Conservation (phyloP, 768 basidiomycete genomes). For the Tubosaeta sp. region DNA sequence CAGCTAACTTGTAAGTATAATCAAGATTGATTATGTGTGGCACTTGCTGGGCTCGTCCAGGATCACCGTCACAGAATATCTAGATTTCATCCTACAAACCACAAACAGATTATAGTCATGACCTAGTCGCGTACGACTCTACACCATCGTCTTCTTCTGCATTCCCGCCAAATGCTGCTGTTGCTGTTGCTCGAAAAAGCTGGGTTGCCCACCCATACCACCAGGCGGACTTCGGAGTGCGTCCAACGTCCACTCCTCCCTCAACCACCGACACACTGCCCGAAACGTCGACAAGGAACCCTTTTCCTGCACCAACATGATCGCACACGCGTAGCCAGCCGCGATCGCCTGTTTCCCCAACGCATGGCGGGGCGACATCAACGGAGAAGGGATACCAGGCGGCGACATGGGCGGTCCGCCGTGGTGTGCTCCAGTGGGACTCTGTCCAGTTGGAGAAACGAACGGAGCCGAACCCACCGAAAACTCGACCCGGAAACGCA, state of each 20-base stretch:
- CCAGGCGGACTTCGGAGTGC: slow-evolving; percentile 27
- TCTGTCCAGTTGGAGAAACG: slow-evolving; percentile 6
- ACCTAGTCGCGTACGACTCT: not conserved
- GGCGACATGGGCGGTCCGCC: slow-evolving; percentile 21
- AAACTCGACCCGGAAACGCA: slow-evolving; percentile 85
- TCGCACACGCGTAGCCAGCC: slow-evolving; percentile 50
- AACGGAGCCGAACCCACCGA: slow-evolving; percentile 27
- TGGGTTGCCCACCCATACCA: slow-evolving; percentile 32
- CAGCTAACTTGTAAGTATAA: no score
- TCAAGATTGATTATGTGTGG: no score
- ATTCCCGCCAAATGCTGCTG: slow-evolving; percentile 7
- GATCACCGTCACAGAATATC: no score
- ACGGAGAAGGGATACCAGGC: slow-evolving; percentile 16
- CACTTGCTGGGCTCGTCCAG: no score
- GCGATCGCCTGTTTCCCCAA: slow-evolving; percentile 23
- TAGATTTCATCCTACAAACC: not conserved
- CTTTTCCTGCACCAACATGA: slow-evolving; percentile 84
- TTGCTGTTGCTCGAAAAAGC: slow-evolving; percentile 38
- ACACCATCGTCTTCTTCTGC: slow-evolving; percentile 29
- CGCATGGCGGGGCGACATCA: slow-evolving; percentile 27
- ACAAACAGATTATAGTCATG: not conserved
- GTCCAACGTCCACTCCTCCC: slow-evolving; percentile 60
- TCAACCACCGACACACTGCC: slow-evolving; percentile 65
- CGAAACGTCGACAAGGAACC: slow-evolving; percentile 87
- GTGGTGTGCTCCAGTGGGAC: not conserved